A percentile compares a stretch with the other conserved stretches of the same genome.
phyloP scores from a whole-genome alignment of 2,329 filamentous ascomycete species.

The Claviceps sp. region DNA sequence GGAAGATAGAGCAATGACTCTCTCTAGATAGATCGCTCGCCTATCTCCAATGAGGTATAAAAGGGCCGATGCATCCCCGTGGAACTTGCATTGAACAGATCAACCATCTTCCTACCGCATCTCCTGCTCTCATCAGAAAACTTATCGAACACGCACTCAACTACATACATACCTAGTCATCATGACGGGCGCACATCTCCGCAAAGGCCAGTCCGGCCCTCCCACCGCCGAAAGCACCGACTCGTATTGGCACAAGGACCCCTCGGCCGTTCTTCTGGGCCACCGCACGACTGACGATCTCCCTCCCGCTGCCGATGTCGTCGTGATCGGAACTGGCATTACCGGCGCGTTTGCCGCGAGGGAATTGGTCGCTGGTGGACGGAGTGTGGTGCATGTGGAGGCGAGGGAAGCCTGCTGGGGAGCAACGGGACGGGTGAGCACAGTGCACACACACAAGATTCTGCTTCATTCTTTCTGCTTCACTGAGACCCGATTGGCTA shows the following conservation, averaged over 20 bases:
- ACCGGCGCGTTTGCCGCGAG: conserved; percentile 60
- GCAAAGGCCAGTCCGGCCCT: conserved; percentile 34
- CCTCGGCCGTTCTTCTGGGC: conserved; percentile 49
- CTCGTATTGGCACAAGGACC: conserved; percentile 64
- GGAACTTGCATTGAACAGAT: too few species aligned
- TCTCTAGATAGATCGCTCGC: too few species aligned
- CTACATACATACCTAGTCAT: not conserved
- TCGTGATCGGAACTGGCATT: conserved; percentile 64
- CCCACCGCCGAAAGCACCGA: conserved; percentile 46
- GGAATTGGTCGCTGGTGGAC: conserved; percentile 39
- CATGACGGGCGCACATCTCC: conserved; percentile 20
- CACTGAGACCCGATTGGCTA: too few species aligned
- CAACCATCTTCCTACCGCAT: not conserved
- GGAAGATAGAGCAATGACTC: too few species aligned
- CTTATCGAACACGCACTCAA: not conserved
- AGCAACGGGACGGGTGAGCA: conserved; percentile 62
- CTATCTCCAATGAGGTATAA: too few species aligned
- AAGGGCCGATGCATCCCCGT: too few species aligned
- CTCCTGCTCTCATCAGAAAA: not conserved
- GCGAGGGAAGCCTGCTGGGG: conserved; percentile 71
- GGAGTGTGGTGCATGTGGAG: conserved; percentile 58
- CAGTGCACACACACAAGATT: conserved; percentile 18
- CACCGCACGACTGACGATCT: conserved; percentile 53
- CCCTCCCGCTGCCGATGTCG: conserved; percentile 49
- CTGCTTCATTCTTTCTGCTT: too few species aligned